Evolutionary conservation across 805 yeast genomes (phyloP).

Genomic region (Cephaloascus albidus): DNA sequence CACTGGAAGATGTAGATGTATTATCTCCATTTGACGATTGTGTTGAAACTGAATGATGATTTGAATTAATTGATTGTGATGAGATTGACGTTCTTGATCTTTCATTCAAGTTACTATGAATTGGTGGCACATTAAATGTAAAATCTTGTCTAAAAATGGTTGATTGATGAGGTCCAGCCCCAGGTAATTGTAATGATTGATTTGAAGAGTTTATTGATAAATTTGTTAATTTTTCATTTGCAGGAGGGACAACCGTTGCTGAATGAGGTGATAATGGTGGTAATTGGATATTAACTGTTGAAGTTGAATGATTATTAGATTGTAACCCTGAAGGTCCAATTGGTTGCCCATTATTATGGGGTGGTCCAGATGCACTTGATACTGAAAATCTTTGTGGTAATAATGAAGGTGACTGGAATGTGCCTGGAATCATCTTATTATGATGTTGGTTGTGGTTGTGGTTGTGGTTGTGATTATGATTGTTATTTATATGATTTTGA

Average conservation of each 20-base stretch:
- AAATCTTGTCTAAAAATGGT: neutral
- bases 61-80: neutral
- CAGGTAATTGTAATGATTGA: neutral
- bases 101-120: neutral
- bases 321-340: neutral
- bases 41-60: neutral
- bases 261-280: neutral
- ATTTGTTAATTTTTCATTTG: neutral
- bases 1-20: neutral
- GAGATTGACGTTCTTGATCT: neutral
- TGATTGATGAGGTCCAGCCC: neutral
- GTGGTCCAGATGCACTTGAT: neutral
- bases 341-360: neutral
- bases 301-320: neutral
- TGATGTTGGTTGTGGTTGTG: too few relatives aligned
- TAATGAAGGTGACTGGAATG: neutral
- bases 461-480: too few relatives aligned
- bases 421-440: neutral
- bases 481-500: neutral
- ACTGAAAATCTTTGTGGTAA: slow-evolving; percentile 1
- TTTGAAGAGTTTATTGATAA: neutral
- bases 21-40: neutral
- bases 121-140: neutral
- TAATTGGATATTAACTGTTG: neutral
- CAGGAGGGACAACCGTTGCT: neutral